Evolutionary conservation across 1,139 yeast genomes (phyloP), one percentile per base, ranked within the genome.

Genomic region (Scheffersomyces illinoinensis): DNA sequence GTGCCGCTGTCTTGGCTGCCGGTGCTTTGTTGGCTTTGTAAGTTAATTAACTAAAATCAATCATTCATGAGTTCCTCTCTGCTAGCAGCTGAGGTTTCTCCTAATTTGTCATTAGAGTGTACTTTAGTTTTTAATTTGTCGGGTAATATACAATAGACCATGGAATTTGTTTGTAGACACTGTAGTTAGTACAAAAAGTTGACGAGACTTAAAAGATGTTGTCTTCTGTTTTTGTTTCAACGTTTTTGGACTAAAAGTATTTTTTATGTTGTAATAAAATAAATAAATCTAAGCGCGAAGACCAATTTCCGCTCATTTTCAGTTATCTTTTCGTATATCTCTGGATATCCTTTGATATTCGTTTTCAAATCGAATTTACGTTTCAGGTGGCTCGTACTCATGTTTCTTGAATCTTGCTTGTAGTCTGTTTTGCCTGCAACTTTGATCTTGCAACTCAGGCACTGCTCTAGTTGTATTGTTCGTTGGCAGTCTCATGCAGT

Each of bases 1-100:
- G 71, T 64, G 70, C 67, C 63, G 74, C 70, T 62, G 72, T 70
- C 53, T 62, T 71, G 64, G 74, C 73, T 64, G 76, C 75, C 61
- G 76, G 75, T 70, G 76, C 76, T 66, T 70, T 73, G 69, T 70
- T 70, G 69, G 72, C 74, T 66, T 70, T 71, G 69, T 71, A 69
- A 71, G 69, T 55, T 58, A 50, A 39, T 55, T 61, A 56, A 56
- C 59, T 60, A 59, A 57, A 63, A 55, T 47, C 51, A 48, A 20
- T 48, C 24, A 20, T 48, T 48, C 51, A 20, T 48, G 51, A 48
- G 51, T 12, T 24, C 51, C 51, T 21, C 26, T 48, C 24, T 48
- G 51, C 24, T 24, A 48, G 21, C 51, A 48, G 51, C 21, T 48
- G 51, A 17, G 26, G 14, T 47, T 24, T 10, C 51, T 48, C 24